Evolutionary conservation across 1,284 basidiomycete species (phyloP).

Genomic region (Boletus mariae): DNA sequence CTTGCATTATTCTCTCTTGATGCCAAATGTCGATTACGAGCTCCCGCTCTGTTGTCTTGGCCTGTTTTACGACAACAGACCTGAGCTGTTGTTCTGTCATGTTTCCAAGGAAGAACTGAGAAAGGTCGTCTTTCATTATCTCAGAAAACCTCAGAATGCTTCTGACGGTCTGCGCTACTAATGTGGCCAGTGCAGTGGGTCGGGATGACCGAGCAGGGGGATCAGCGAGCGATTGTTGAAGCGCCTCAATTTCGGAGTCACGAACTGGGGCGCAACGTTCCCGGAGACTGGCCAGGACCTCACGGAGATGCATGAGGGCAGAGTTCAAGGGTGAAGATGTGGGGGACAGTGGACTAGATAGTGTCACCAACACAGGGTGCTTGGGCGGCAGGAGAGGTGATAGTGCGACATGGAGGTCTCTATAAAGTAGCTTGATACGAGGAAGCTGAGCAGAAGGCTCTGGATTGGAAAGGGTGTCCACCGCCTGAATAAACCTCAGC

Average conservation of each 20-base stretch:
- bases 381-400: constrained; percentile 49
- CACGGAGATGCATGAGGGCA: constrained; percentile 47
- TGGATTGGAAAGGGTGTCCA: constrained; percentile 41
- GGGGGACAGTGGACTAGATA: constrained; percentile 58
- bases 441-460: constrained; percentile 44
- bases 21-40: constrained; percentile 52
- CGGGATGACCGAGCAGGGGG: constrained; percentile 20
- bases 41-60: constrained; percentile 49
- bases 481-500: constrained; percentile 36
- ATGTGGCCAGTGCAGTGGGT: constrained; percentile 33
- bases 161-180: constrained; percentile 45
- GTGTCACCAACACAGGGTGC: constrained; percentile 44
- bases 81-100: constrained; percentile 59
- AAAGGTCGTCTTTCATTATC: constrained; percentile 62
- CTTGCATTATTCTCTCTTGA: constrained; percentile 29
- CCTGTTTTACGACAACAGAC: constrained; percentile 46
- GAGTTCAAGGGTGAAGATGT: constrained; percentile 63
- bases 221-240: constrained; percentile 41
- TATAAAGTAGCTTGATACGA: constrained; percentile 51
- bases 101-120: constrained; percentile 53
- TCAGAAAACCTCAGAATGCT: constrained; percentile 50
- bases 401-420: constrained; percentile 49
- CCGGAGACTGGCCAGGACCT: constrained; percentile 46
- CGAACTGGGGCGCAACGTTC: constrained; percentile 64
- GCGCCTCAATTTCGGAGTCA: constrained; percentile 48